Percentiles rank a stretch among this genome's conserved stretches.
Conservation (phyloP, 2,329 filamentous ascomycete genomes). For the Fusarium sp. region DNA sequence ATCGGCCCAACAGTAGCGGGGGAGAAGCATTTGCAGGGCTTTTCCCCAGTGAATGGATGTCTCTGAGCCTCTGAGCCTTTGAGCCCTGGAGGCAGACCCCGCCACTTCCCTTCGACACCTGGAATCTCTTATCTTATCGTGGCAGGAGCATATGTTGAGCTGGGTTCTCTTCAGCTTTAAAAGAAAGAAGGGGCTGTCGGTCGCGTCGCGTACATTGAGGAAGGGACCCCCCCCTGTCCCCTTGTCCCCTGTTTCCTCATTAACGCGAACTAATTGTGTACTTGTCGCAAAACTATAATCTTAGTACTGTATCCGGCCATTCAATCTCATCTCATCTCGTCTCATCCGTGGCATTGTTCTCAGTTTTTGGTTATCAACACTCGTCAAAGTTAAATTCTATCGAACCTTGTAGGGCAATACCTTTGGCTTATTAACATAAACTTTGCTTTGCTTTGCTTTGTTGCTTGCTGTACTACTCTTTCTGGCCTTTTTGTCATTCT, state of each 20-base stretch:
- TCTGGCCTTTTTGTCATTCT: background rate
- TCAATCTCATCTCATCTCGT: conserved; percentile 17
- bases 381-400: conserved; percentile 4
- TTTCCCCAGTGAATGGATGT: conserved; percentile 11
- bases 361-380: conserved; percentile 22
- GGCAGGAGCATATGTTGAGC: background rate
- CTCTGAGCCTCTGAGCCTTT: background rate
- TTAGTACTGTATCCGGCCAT: conserved; percentile 30
- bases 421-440: background rate
- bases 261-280: conserved; percentile 40
- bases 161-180: background rate
- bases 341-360: conserved; percentile 20
- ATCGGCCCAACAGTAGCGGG: conserved; percentile 21
- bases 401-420: background rate
- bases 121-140: conserved; percentile 39
- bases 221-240: conserved; percentile 1
- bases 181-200: conserved; percentile 12
- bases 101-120: background rate
- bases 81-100: conserved; percentile 10
- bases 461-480: background rate
- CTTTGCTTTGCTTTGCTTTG: background rate
- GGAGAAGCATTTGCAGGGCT: conserved; percentile 6
- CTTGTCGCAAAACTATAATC: conserved; percentile 30
- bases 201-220: conserved; percentile 36
- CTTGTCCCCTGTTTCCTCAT: conserved; percentile 19